Conservation (phyloP, 2,329 filamentous ascomycete species). For the Xylariaceae sp. region DNA sequence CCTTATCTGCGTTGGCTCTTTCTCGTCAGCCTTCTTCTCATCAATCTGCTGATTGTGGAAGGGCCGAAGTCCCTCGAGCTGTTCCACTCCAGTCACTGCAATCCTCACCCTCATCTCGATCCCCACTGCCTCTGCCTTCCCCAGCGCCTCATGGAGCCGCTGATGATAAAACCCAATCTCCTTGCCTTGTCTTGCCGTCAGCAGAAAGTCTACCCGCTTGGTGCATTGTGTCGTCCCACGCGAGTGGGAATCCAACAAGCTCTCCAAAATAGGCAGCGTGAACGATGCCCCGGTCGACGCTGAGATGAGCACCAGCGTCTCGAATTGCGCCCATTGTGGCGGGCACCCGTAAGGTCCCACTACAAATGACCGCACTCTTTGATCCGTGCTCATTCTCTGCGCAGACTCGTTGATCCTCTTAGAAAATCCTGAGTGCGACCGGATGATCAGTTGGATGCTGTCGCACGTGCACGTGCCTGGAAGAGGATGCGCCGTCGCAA, state of each 20-base stretch:
- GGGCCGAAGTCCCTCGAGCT: slow-evolving; percentile 20
- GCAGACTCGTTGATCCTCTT: slow-evolving; percentile 48
- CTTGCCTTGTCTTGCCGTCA: slow-evolving; percentile 48
- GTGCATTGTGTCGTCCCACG: slow-evolving; percentile 44
- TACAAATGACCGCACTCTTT: slow-evolving; percentile 44
- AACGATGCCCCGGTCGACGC: slow-evolving; percentile 62
- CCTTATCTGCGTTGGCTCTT: too few relatives aligned
- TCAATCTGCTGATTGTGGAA: slow-evolving; percentile 15
- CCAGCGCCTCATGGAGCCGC: slow-evolving; percentile 44
- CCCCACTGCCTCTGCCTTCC: slow-evolving; percentile 39
- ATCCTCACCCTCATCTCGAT: slow-evolving; percentile 51
- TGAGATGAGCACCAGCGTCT: slow-evolving; percentile 56
- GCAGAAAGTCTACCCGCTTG: slow-evolving; percentile 49
- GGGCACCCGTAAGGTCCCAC: slow-evolving; percentile 54
- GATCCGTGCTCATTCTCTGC: slow-evolving; percentile 31
- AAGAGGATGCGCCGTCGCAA: slow-evolving; percentile 51
- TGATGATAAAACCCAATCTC: slow-evolving; percentile 54
- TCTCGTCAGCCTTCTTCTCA: too few relatives aligned
- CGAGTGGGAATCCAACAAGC: slow-evolving; percentile 43
- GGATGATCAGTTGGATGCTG: slow-evolving; percentile 56
- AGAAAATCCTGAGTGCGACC: slow-evolving; percentile 55
- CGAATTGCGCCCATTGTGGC: slow-evolving; percentile 54
- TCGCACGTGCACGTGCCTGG: slow-evolving; percentile 53
- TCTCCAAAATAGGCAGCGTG: slow-evolving; percentile 56
- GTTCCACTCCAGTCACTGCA: slow-evolving; percentile 45